Percentiles rank a stretch among this genome's conserved stretches.
Conservation (phyloP, 164 flowering plant species). For the Annona squamosa region DNA sequence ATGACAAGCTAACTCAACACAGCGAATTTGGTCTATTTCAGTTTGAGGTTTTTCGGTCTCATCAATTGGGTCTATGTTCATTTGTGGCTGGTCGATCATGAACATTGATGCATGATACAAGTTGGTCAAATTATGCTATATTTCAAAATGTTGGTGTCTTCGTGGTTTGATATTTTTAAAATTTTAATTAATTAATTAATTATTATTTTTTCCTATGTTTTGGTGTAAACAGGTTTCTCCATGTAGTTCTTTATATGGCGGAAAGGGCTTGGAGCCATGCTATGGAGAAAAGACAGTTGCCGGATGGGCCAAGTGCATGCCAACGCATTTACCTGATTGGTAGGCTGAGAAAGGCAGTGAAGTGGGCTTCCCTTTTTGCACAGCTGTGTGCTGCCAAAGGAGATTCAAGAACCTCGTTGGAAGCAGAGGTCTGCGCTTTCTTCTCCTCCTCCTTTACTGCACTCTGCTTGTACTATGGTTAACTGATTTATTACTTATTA, state of each 20-base stretch:
- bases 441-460: not conserved
- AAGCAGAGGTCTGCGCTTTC: slow-evolving; percentile 70
- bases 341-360: slow-evolving; percentile 84
- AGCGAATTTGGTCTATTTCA: no score
- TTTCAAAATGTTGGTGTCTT: not conserved
- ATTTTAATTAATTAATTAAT: no score
- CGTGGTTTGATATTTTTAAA: not conserved
- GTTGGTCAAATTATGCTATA: not conserved
- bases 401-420: slow-evolving; percentile 91
- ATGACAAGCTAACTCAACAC: no score
- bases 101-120: not conserved
- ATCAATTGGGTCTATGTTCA: not conserved
- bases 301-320: slow-evolving; percentile 85
- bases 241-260: slow-evolving; percentile 75
- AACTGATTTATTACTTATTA: no score
- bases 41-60: not conserved
- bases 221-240: slow-evolving; percentile 66
- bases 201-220: not conserved
- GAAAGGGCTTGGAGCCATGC: slow-evolving; percentile 99
- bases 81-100: not conserved
- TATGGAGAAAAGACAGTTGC: slow-evolving; percentile 93
- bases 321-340: slow-evolving; percentile 84
- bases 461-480: no score
- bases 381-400: slow-evolving; percentile 83
- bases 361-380: slow-evolving; percentile 81